A percentile compares a stretch with the other conserved stretches of the same genome.
These are phyloP conservation scores for Henningerozyma blattae DNA, from an alignment of 805 yeast genomes.

Conservation along the genomic window DNA sequence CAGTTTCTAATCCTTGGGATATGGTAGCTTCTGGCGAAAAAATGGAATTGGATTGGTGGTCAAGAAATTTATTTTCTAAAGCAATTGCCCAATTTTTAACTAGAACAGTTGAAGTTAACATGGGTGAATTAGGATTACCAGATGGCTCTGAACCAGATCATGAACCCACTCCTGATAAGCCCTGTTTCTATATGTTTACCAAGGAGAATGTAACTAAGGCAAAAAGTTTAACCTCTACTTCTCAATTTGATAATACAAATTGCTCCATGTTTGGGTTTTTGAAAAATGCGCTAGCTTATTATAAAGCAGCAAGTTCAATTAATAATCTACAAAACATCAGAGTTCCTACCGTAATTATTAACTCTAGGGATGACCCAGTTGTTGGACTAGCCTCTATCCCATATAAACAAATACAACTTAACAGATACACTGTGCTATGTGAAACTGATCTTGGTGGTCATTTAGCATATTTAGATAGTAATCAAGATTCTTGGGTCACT, in stretches of 20 bases:
- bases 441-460: slow-evolving; percentile 68
- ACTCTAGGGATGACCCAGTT: slow-evolving; percentile 49
- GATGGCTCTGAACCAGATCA: slow-evolving; percentile 8
- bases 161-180: slow-evolving; percentile 9
- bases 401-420: slow-evolving; percentile 32
- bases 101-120: slow-evolving; percentile 34
- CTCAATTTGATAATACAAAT: slow-evolving; percentile 42
- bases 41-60: slow-evolving; percentile 27
- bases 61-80: slow-evolving; percentile 31
- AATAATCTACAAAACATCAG: slow-evolving; percentile 43
- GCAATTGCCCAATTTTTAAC: slow-evolving; percentile 30
- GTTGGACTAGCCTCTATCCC: slow-evolving; percentile 45
- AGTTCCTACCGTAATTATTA: slow-evolving; percentile 49
- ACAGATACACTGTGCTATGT: slow-evolving; percentile 46
- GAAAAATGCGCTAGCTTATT: slow-evolving; percentile 47
- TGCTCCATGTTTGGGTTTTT: slow-evolving; percentile 37
- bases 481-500: slow-evolving; percentile 38
- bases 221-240: slow-evolving; percentile 27
- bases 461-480: slow-evolving; percentile 36
- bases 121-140: slow-evolving; percentile 17
- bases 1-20: slow-evolving; percentile 67
- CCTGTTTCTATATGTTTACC: slow-evolving; percentile 16
- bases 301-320: slow-evolving; percentile 52
- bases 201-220: slow-evolving; percentile 27
- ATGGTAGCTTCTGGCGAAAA: slow-evolving; percentile 41